Base-by-base conservation (phyloP, 106 monocot species). In the Acorus gramineus region DNA sequence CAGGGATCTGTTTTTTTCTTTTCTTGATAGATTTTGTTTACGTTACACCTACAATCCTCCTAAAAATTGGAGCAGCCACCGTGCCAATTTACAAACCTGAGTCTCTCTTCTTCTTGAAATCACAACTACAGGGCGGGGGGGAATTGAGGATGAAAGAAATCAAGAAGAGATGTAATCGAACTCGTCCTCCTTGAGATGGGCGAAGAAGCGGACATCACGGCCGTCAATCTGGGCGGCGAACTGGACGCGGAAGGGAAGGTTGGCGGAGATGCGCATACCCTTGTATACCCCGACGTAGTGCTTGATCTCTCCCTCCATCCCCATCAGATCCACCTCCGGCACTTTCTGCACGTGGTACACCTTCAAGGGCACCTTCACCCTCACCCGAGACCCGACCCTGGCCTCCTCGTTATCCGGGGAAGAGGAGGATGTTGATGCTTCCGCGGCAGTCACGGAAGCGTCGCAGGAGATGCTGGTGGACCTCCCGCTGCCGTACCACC, bases 101-200 rank as follows among this genome's bases (percentile, higher is more conserved):
- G 28, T 28, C 28, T 28, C 28, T 28, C 28, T 28, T 28, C 28
- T 28, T 28, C 28, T 28, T 28, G 28, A 28, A 28, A 28, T 28
- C 28, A 28, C n/a, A n/a, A n/a, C n/a, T n/a, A n/a, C n/a, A n/a
- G n/a, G n/a, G n/a, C n/a, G n/a, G n/a, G n/a, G n/a, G n/a, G n/a
- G n/a, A n/a, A n/a, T n/a, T n/a, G n/a, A n/a, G n/a, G n/a, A n/a
- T n/a, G n/a, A n/a, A n/a, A n/a, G n/a, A n/a, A n/a, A n/a, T n/a
- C n/a, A n/a, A n/a, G n/a, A n/a, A 28, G 28, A 28, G 28, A 28
- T 28, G 67, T 73, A 78, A 53, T 89, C 93, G 63, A 89, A 76
- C 73, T 94, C 93, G 56, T 86, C 93, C 47, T 89, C 89, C 71
- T 76, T 81, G 58, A 94, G 81, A 63, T 94, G 93, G 10, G 84